phyloP scores from a whole-genome alignment of 2,329 filamentous ascomycete species.

The Cladobotryum mycophilum region DNA sequence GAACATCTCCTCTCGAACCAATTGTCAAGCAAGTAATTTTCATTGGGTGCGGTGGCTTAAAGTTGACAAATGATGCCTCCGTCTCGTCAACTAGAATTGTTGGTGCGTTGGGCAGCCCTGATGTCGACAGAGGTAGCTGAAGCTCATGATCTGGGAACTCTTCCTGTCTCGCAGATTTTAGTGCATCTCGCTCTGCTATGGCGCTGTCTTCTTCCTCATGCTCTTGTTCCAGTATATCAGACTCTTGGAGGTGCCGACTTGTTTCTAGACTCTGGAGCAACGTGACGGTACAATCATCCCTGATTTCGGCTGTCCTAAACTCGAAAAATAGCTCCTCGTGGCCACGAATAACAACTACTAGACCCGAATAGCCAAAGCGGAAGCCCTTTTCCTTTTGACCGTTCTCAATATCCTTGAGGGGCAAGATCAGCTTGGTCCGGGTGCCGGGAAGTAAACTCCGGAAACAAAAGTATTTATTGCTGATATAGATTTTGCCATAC shows the following conservation, averaged over 20 bases:
- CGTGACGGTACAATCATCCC: constrained; percentile 85
- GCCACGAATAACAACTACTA: constrained; percentile 87
- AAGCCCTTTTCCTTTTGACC: constrained; percentile 94
- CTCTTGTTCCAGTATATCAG: constrained; percentile 59
- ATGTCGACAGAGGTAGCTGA: constrained; percentile 40
- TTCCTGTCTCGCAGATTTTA: constrained; percentile 64
- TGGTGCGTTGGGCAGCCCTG: constrained; percentile 51
- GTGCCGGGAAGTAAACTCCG: constrained; percentile 84
- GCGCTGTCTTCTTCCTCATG: constrained; percentile 67
- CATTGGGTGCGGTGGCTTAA: constrained; percentile 76
- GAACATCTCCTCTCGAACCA: constrained; percentile 89
- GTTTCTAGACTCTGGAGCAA: constrained; percentile 71
- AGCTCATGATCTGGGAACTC: constrained; percentile 46
- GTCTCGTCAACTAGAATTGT: constrained; percentile 87
- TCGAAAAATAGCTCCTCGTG: constrained; percentile 98
- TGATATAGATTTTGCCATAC: constrained; percentile 95
- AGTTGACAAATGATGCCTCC: constrained; percentile 79
- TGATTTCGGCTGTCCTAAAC: constrained; percentile 67
- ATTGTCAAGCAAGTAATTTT: constrained; percentile 92
- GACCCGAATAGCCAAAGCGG: constrained; percentile 79
- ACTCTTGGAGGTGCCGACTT: constrained; percentile 63
- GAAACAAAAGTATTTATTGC: constrained; percentile 83
- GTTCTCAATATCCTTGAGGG: constrained; percentile 85
- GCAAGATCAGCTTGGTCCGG: constrained; percentile 85
- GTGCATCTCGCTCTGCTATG: constrained; percentile 70